These are phyloP conservation scores for Akanthomyces lecanii DNA, from an alignment of 2,329 filamentous ascomycete genomes.

Conservation along the genomic window DNA sequence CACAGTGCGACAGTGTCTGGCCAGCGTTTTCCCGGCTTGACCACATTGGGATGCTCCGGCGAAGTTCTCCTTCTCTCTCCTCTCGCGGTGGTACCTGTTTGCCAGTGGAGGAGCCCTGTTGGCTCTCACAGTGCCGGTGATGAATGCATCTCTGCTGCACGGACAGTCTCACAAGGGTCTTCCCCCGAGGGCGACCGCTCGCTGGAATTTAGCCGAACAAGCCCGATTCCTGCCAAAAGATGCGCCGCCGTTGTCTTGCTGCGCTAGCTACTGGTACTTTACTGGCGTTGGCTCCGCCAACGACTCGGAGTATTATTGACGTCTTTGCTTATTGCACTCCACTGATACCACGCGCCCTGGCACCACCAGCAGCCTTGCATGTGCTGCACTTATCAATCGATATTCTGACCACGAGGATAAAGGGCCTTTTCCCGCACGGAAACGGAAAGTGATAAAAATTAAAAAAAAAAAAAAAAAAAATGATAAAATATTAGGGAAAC, in stretches of 20 bases:
- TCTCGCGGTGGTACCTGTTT: background rate
- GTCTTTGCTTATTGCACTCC: constrained; percentile 1
- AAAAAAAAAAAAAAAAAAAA: too few species aligned
- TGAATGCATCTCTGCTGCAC: background rate
- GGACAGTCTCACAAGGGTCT: background rate
- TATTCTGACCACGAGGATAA: background rate
- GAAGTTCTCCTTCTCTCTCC: background rate
- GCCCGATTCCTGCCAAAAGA: background rate
- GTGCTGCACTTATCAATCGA: constrained; percentile 6
- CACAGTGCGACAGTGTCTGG: background rate
- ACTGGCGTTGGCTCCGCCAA: background rate
- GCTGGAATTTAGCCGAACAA: constrained; percentile 10
- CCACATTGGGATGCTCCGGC: constrained; percentile 8
- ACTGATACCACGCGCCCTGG: background rate
- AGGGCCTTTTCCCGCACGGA: background rate
- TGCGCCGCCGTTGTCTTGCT: background rate
- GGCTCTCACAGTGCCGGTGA: background rate
- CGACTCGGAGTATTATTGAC: constrained; percentile 13
- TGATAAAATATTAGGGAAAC: too few species aligned
- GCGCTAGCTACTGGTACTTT: background rate
- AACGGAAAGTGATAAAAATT: background rate
- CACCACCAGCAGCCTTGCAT: background rate
- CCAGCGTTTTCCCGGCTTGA: background rate
- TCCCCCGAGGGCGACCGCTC: background rate
- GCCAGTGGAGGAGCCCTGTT: background rate